Percentiles rank a stretch among this genome's conserved stretches.
phyloP scores from a whole-genome alignment of 108 stramenopile species.

The Chaetoceros muelleri region DNA sequence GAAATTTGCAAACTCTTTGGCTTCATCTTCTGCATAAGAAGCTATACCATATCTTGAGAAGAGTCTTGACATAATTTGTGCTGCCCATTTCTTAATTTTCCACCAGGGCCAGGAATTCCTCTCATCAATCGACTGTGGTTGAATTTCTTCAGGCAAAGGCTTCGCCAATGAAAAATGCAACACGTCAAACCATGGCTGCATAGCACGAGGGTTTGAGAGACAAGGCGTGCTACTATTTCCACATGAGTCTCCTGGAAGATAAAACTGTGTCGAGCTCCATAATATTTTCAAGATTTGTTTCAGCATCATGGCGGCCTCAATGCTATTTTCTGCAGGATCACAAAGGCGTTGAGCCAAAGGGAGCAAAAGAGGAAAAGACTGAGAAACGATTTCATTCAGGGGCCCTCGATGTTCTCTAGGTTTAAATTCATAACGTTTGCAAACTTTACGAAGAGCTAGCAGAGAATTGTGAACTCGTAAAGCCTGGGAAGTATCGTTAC shows the following conservation, averaged over 20 bases:
- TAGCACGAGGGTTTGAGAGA: slow-evolving; percentile 54
- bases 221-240: slow-evolving; percentile 22
- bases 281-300: slow-evolving; percentile 96
- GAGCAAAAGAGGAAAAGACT: slow-evolving; percentile 76
- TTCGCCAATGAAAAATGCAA: slow-evolving; percentile 54
- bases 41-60: slow-evolving; percentile 94
- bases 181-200: slow-evolving; percentile 88
- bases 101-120: slow-evolving; percentile 94
- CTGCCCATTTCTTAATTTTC: slow-evolving; percentile 98
- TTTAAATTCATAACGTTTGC: slow-evolving; percentile 97
- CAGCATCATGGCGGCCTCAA: slow-evolving; percentile 89
- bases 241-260: slow-evolving; percentile 58
- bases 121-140: slow-evolving; percentile 79
- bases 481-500: slow-evolving; percentile 43
- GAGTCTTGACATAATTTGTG: slow-evolving; percentile 86
- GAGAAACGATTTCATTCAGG: slow-evolving; percentile 77
- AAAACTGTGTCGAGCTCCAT: slow-evolving; percentile 94
- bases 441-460: slow-evolving; percentile 87
- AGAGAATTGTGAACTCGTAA: slow-evolving; percentile 88
- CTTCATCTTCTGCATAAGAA: slow-evolving; percentile 74
- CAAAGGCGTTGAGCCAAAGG: slow-evolving; percentile 61
- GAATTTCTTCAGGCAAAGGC: slow-evolving; percentile 68
- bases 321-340: slow-evolving; percentile 46
- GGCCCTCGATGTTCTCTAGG: slow-evolving; percentile 81
- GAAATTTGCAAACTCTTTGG: slow-evolving; percentile 82